These are phyloP conservation scores for Fusarium pseudocircinatum DNA, from an alignment of 2,329 filamentous ascomycete genomes.

Conservation along the genomic window DNA sequence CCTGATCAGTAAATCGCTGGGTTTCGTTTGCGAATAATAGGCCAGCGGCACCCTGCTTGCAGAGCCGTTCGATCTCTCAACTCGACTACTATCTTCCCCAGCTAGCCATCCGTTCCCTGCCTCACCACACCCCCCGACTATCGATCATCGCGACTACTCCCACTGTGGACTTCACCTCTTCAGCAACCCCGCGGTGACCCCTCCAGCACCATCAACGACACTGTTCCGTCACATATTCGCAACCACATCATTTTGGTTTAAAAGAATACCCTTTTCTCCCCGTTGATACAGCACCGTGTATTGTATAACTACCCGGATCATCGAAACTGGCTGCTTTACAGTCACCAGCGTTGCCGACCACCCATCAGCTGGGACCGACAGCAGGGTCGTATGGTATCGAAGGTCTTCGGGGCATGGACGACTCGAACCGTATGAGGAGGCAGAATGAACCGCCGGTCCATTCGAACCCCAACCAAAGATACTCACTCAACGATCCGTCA, in stretches of 20 bases:
- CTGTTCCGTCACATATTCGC: conserved; percentile 7
- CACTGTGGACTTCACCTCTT: conserved; percentile 36
- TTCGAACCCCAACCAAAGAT: conserved; percentile 65
- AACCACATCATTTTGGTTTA: not conserved
- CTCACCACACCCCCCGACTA: conserved; percentile 38
- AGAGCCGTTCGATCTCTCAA: conserved; percentile 36
- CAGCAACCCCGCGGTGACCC: conserved; percentile 42
- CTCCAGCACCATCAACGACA: conserved; percentile 32
- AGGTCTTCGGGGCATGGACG: conserved; percentile 77
- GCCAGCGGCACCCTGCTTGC: conserved; percentile 42
- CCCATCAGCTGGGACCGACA: conserved; percentile 70
- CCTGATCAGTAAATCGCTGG: conserved; percentile 42
- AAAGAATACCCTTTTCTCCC: not conserved
- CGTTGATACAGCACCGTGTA: conserved; percentile 13
- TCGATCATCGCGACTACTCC: conserved; percentile 40
- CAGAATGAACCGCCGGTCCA: conserved; percentile 78
- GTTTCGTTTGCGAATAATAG: conserved; percentile 44
- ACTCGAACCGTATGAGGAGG: conserved; percentile 76
- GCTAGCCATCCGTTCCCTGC: conserved; percentile 42
- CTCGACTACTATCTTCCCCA: conserved; percentile 39
- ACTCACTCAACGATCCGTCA: conserved; percentile 60
- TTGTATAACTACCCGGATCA: conserved; percentile 12
- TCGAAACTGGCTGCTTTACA: conserved; percentile 42
- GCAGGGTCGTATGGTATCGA: conserved; percentile 63
- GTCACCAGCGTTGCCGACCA: conserved; percentile 58